Evolutionary conservation across 306 rosid species (phyloP), one percentile per base, ranked within the genome.

Genomic region (Herpetospermum pedunculosum): DNA sequence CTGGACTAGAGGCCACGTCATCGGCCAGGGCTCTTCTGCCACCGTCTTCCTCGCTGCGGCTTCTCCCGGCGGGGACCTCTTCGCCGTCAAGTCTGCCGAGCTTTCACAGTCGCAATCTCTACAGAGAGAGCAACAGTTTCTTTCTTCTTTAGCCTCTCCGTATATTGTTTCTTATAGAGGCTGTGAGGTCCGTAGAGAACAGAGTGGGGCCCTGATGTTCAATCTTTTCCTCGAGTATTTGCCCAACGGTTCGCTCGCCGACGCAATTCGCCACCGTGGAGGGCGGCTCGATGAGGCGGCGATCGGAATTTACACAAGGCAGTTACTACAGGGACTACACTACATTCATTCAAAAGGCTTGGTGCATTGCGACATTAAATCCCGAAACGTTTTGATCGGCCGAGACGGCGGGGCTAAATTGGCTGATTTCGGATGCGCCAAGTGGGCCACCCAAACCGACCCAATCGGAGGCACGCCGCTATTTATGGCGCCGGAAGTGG

Each of bases 401-500:
- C 78, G 83, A 43, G 73, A 80, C 4, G 96, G 97, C 7, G 92
- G 87, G 6, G 89, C 80, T 0, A 94, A 89, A 81, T 65, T 94
- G 35, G 89, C 97, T 0, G 99, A 94, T 80, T 87, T 94, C 18
- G 99, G 99, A 16, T 91, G 96, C 65, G 87, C 96, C 3, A 91
- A 78, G 79, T 68, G 84, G 78, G 83, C 48, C 3, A 10, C 0
- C 5, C 75, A 79, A n/a, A 76, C 37, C 3, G 65, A 34, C 0
- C 65, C 65, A 37, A 85, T 86, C 23, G 68, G 86, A 0, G 77
- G 77, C 15, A 91, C 99, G 4, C 99, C 99, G 15, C 75, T 85
- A 88, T 94, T 85, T 37, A 89, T 91, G 97, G 90, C 97, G 0
- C 97, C 99, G 8, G 99, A 94, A 88, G 96, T 77, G 81, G 95